A percentile compares a stretch with the other conserved stretches of the same genome.
These are phyloP conservation scores for Phytopythium vexans DNA, from an alignment of 352 stramenopile genomes.

Conservation along the genomic window DNA sequence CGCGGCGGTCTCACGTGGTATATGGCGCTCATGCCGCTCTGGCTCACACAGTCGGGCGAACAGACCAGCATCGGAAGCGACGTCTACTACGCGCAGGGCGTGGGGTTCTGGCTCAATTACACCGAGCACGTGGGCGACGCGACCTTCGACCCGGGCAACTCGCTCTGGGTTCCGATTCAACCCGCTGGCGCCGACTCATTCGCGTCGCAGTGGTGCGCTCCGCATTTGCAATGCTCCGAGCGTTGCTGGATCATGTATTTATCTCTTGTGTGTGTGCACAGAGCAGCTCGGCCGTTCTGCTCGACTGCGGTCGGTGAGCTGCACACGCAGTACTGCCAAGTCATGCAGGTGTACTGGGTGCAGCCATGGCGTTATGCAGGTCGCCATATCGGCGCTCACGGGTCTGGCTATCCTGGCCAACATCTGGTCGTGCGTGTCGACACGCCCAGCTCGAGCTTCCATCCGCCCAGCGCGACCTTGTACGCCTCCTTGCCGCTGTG, in stretches of 20 bases:
- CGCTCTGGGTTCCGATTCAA: constrained; percentile 70
- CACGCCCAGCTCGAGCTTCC: too few relatives aligned
- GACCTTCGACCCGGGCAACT: constrained; percentile 70
- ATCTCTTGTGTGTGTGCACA: not conserved
- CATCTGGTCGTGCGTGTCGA: constrained; percentile 23
- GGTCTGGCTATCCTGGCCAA: constrained; percentile 41
- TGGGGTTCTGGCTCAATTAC: constrained; percentile 82
- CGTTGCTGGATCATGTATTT: not conserved
- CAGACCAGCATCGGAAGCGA: constrained; percentile 11
- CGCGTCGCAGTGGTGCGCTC: constrained; percentile 50
- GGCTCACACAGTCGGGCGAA: constrained; percentile 61
- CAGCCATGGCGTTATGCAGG: constrained; percentile 53
- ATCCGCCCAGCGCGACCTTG: too few relatives aligned
- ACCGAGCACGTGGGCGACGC: constrained; percentile 69
- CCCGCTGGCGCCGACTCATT: constrained; percentile 53
- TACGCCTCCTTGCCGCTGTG: too few relatives aligned
- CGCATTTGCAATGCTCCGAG: too few relatives aligned
- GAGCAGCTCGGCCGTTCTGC: constrained; percentile 42
- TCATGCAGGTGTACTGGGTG: constrained; percentile 72
- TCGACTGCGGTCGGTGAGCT: constrained; percentile 51
- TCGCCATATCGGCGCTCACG: constrained; percentile 47
- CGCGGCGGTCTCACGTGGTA: constrained; percentile 67
- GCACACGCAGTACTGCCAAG: constrained; percentile 71
- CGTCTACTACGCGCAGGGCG: constrained; percentile 71
- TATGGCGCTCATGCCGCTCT: constrained; percentile 60